A percentile compares a stretch with the other conserved stretches of the same genome.
Conservation (phyloP, 768 basidiomycete species). For the Strobilomyces dryophilus region DNA sequence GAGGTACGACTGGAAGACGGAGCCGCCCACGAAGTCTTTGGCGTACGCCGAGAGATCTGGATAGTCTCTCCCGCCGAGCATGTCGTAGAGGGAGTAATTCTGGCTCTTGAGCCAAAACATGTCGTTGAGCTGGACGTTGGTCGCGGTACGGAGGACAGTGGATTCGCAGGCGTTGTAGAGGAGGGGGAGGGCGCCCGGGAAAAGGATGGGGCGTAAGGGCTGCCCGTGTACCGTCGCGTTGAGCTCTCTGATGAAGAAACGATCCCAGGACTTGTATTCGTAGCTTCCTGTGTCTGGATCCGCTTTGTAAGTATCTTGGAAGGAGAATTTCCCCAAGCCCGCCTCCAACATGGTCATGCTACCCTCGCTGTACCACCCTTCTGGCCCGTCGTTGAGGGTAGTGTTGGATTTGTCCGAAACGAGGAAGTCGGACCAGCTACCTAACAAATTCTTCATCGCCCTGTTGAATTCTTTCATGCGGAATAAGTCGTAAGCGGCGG, state of each 20-base stretch:
- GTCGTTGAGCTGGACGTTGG: conserved; percentile 38
- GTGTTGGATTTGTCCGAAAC: neutral
- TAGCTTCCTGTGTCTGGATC: neutral
- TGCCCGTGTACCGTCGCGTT: neutral
- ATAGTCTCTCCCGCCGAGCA: conserved; percentile 33
- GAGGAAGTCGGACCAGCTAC: neutral
- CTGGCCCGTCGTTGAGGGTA: neutral
- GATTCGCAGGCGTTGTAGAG: conserved; percentile 55
- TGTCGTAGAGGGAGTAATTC: conserved; percentile 54
- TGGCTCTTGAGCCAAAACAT: conserved; percentile 58
- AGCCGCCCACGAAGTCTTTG: conserved; percentile 41
- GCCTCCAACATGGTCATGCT: neutral
- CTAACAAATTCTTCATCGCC: neutral
- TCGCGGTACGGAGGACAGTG: conserved; percentile 33
- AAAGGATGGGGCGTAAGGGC: neutral
- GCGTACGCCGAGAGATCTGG: neutral
- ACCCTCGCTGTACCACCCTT: neutral
- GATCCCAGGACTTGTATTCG: conserved; percentile 37
- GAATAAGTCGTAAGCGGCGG: neutral
- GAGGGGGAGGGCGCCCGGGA: conserved; percentile 9
- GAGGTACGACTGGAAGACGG: conserved; percentile 55
- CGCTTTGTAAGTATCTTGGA: neutral
- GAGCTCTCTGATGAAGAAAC: conserved; percentile 45
- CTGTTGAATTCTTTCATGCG: neutral
- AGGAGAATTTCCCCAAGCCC: neutral